Base-by-base conservation (phyloP, 1,284 basidiomycete genomes). In the Austroboletus niveus region DNA sequence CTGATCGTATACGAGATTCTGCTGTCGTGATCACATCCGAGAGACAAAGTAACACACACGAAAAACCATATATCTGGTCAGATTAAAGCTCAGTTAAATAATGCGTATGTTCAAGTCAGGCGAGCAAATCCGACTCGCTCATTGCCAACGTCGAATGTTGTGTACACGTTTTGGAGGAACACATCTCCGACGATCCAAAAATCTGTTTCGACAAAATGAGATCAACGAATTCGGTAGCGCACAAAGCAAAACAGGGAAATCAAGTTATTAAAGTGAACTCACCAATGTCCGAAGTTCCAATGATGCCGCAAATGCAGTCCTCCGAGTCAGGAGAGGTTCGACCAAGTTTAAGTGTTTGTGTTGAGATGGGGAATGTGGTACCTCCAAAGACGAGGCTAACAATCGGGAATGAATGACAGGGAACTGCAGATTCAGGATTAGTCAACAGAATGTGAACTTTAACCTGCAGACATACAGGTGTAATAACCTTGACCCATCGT, bases 321-420 rank as follows among this genome's bases (percentile, higher is more conserved):
- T 45, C 31, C 1, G 70, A 72, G 29, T 58, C 62, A 12, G 42
- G 1, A 15, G 60, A 59, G 8, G 63, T 43, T 3, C 7, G 48
- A 7, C 74, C 75, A 8, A 73, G 55, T 52, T 75, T 75, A 54
- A 76, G 72, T 1, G 64, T 66, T 0, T 60, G 58, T 0, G 67
- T 41, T 2, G 71, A 66, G 44, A 80, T 67, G 4, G 61, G 45
- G 63, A 78, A 78, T 1, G 62, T 39, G 48, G 65, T 66, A n/a
- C 72, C 72, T 30, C 70, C 74, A 51, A 79, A 76, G n/a, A 63
- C 72, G 53, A 79, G 58, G 50, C 69, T 71, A 38, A 78, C 59
- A 7, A 59, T 48, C 0, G 72, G 71, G 27, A 66, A 58, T 5
- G 61, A 45, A 53, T 70, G 49, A 51, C 77, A 80, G 3, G 77